These are phyloP conservation scores for Phytomonas francai DNA, from an alignment of 208 protist species.

Conservation along the genomic window DNA sequence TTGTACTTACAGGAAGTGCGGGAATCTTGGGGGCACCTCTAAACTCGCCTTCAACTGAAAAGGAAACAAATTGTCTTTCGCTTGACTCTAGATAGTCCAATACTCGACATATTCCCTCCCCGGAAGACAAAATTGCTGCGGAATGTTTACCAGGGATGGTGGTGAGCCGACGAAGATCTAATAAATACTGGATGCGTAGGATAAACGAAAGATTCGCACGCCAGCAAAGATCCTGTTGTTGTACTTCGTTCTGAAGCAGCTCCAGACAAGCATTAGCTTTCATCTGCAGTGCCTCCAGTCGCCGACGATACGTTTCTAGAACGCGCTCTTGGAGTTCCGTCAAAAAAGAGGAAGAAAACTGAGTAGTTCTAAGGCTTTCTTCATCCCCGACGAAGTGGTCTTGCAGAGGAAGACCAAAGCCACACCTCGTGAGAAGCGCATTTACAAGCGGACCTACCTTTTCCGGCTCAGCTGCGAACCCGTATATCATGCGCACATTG, in stretches of 20 bases:
- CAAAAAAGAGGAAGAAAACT: slow-evolving; percentile 2
- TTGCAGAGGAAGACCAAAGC: neutral
- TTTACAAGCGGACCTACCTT: slow-evolving; percentile 9
- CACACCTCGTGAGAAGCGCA: slow-evolving; percentile 10
- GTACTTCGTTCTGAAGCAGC: neutral
- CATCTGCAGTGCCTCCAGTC: neutral
- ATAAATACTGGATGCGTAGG: neutral
- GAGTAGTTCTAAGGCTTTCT: neutral
- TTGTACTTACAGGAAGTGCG: neutral
- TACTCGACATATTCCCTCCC: neutral
- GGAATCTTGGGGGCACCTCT: neutral
- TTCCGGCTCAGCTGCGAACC: slow-evolving; percentile 11
- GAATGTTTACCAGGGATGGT: neutral
- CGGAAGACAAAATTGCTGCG: neutral
- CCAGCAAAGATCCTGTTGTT: neutral
- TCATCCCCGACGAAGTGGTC: neutral
- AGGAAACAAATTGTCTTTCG: neutral
- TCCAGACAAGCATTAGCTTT: slow-evolving; percentile 7
- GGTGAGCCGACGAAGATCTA: neutral
- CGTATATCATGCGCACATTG: slow-evolving; percentile 12
- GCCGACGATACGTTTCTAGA: slow-evolving; percentile 4
- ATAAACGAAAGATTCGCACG: neutral
- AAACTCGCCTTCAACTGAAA: neutral
- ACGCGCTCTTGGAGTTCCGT: slow-evolving; percentile 1
- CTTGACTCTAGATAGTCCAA: neutral